Evolutionary conservation across 176 grass and related monocot genomes (phyloP), one percentile per base, ranked within the genome.

Genomic region (Triticum timopheevii): DNA sequence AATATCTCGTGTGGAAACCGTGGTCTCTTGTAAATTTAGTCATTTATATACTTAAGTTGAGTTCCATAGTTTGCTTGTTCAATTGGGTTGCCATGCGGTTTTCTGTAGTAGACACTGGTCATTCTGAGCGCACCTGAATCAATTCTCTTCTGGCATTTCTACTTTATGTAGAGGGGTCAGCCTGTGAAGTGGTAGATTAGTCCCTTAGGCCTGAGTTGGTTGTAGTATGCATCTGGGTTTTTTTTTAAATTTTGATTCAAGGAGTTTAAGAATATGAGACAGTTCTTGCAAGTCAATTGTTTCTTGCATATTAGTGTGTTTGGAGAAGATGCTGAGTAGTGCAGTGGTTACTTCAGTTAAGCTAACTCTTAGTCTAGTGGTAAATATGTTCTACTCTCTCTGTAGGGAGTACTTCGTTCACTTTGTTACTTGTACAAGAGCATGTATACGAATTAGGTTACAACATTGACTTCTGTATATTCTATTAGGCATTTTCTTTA

Each of bases 401-500:
- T 38, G 7, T 8, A 38, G 36, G 36, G 36, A 40, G 39, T 40
- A 40, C 4, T 22, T 66, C 65, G 63, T 33, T 65, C 10, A 4
- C 59, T 27, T 52, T 38, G 44, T 20, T 45, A 10, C 23, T 49
- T 49, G n/a, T 74, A 47, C 39, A 73, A 45, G 35, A 16, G 13
- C 49, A 71, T 9, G 16, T 90, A 19, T 34, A 74, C 33, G 79
- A 49, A 87, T 73, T 12, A 27, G 33, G 19, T 61, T 82, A 23
- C 16, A 20, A 16, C 58, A 24, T 67, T 45, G 24, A 34, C 8
- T 31, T 82, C 1, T 31, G 2, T 85, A 52, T 82, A 44, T 4
- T 59, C 62, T 87, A 39, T 39, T 39, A 39, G 8, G 38, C 8
- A 40, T 76, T 68, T 64, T 88, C 44, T 86, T 50, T 39, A 58